Evolutionary conservation across 1,284 basidiomycete species (phyloP), one percentile per base, ranked within the genome.

Genomic region (Pseudozyma sp.): DNA sequence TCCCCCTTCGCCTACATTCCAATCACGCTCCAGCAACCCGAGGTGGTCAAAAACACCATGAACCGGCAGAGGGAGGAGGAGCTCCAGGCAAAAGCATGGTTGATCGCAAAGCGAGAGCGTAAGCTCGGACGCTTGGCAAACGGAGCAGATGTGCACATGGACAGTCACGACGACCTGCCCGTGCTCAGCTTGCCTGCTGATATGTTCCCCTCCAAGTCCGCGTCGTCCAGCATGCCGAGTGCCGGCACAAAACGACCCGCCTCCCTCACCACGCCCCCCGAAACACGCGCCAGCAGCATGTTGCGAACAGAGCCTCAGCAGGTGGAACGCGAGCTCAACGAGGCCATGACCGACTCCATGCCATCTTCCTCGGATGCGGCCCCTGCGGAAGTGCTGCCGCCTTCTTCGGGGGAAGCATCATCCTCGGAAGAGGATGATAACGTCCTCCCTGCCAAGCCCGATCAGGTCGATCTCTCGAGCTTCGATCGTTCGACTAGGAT

Each of bases 1-100:
- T 80, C 80, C 7, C 81, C 80, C 10, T 83, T 78, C 49, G 77
- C 80, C 4, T 83, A 83, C 66, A 64, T 83, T 17, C 81, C 81
- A 8, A 61, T 83, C 50, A 71, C 80, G 13, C 45, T 83, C 19
- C 81, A 82, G 57, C 79, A 81, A 53, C 80, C 81, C 7, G 49
- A 57, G 19, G 46, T 64, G 24, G 75, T 77, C 5, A 57, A 78
- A 7, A 54, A 59, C 14, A 76, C 77, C 13, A 65, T 77, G 51
- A 37, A 55, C 13, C 62, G 66, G 9, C 81, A 83, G 61, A 59
- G 70, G 10, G 40, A 66, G 30, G 58, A 73, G 37, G 81, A 82
- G 55, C 10, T 42, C n/a, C 14, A 56, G 29, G 69, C 77, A 1
- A 68, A 69, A 42, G 43, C 52, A 14, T 71, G 79, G 77, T 49